These are phyloP conservation scores for Pyrus bretschneideri DNA, from an alignment of 306 rosid species.

Conservation along the genomic window DNA sequence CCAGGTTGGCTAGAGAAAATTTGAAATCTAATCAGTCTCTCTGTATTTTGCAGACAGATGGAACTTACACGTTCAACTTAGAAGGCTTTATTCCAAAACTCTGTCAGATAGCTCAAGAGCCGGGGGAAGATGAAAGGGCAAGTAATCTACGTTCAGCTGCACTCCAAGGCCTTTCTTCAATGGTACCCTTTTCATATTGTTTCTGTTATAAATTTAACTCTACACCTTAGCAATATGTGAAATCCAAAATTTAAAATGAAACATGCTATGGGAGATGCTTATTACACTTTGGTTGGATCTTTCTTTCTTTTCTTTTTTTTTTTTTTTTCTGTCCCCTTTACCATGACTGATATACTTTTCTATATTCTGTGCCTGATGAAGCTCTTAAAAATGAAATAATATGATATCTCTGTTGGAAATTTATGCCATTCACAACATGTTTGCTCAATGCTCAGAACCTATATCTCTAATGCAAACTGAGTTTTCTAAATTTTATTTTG, in stretches of 20 bases:
- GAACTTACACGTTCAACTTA: slow-evolving; percentile 69
- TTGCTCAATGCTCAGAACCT: not conserved
- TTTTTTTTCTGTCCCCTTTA: not conserved
- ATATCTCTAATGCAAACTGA: slow-evolving; percentile 3
- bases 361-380: not conserved
- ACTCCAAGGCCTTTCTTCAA: slow-evolving; percentile 72
- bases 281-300: not conserved
- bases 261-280: not conserved
- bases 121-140: slow-evolving; percentile 58
- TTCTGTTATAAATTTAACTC: not conserved
- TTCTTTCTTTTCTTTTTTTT: not conserved
- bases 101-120: slow-evolving; percentile 82
- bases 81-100: slow-evolving; percentile 77
- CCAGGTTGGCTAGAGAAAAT: not conserved
- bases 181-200: slow-evolving; percentile 52
- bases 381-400: not conserved
- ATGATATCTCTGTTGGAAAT: not conserved
- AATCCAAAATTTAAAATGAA: not conserved
- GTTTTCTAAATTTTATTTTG: slow-evolving; percentile 25
- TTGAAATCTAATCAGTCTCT: slow-evolving; percentile 10
- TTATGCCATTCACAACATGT: not conserved
- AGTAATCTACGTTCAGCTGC: slow-evolving; percentile 55
- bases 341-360: not conserved
- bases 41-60: slow-evolving; percentile 56
- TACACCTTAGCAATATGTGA: not conserved